Conservation (phyloP, 106 monocot genomes). For the Iris macrosiphon region DNA sequence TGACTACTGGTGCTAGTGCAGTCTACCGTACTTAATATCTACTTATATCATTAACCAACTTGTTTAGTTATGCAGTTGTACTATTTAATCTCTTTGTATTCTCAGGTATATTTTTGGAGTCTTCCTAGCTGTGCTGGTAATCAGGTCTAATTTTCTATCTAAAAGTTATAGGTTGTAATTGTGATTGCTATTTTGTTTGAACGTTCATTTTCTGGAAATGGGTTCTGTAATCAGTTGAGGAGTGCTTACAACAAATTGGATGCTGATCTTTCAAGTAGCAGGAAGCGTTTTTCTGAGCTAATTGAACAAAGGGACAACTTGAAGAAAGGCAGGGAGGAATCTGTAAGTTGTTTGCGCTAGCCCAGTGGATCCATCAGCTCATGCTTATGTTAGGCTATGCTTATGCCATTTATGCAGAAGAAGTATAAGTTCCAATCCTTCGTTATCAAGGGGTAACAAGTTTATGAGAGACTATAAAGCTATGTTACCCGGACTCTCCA, state of each 20-base stretch:
- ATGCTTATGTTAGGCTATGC: too few relatives aligned
- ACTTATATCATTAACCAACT: background rate
- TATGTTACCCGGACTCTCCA: too few relatives aligned
- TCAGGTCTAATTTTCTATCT: slow-evolving; percentile 30
- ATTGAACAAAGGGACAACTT: slow-evolving; percentile 67
- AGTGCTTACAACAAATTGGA: slow-evolving; percentile 64
- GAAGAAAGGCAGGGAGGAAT: slow-evolving; percentile 92
- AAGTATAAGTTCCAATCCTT: too few relatives aligned
- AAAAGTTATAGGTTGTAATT: background rate
- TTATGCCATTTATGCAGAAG: too few relatives aligned
- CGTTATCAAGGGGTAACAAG: too few relatives aligned
- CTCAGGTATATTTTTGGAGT: slow-evolving; percentile 80
- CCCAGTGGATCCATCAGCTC: background rate
- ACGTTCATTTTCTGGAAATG: slow-evolving; percentile 4
- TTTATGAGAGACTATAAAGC: too few relatives aligned
- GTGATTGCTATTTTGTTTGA: slow-evolving; percentile 6
- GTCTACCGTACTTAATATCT: too few relatives aligned
- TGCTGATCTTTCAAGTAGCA: slow-evolving; percentile 56
- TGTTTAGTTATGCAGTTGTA: background rate
- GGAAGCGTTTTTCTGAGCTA: slow-evolving; percentile 55
- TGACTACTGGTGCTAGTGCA: background rate
- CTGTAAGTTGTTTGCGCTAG: slow-evolving; percentile 34
- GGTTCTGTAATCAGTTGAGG: slow-evolving; percentile 45
- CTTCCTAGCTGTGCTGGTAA: slow-evolving; percentile 86
- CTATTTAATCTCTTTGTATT: background rate